phyloP scores from a whole-genome alignment of 2,329 filamentous ascomycete genomes.

The Cordyceps pruinosa region DNA sequence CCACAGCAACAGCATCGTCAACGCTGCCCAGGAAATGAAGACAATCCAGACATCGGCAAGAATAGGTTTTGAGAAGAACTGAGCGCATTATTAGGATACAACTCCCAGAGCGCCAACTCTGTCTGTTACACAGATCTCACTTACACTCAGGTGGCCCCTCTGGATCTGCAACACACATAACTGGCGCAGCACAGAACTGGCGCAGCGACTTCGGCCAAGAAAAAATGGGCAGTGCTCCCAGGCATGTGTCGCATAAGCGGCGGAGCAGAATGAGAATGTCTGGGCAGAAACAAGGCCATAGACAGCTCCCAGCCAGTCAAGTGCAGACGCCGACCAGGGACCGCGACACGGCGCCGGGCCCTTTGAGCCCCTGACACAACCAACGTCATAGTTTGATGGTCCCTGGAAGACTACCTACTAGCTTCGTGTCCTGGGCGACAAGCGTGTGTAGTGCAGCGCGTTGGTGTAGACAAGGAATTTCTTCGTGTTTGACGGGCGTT shows the following conservation, averaged over 20 bases:
- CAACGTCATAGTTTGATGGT: constrained; percentile 4
- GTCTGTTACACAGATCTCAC: too few species aligned
- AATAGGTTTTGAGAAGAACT: too few species aligned
- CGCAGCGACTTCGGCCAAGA: too few species aligned
- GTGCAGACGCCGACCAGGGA: background rate
- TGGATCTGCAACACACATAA: too few species aligned
- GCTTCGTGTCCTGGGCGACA: background rate
- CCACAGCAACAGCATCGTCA: background rate
- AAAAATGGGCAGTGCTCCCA: too few species aligned
- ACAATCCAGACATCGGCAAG: background rate
- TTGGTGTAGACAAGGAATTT: background rate
- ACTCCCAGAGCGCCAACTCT: too few species aligned
- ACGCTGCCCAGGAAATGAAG: background rate
- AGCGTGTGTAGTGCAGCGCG: background rate
- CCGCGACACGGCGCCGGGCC: background rate
- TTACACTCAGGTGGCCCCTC: too few species aligned
- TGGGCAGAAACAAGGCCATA: too few species aligned
- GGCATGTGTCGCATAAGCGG: background rate
- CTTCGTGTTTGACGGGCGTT: background rate
- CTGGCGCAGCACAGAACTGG: too few species aligned
- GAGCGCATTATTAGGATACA: too few species aligned
- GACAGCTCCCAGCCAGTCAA: background rate
- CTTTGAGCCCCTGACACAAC: background rate
- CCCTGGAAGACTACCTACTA: background rate
- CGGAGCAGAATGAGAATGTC: background rate